Conservation (phyloP, 768 basidiomycete species). For the Xerocomellus chrysenteron region DNA sequence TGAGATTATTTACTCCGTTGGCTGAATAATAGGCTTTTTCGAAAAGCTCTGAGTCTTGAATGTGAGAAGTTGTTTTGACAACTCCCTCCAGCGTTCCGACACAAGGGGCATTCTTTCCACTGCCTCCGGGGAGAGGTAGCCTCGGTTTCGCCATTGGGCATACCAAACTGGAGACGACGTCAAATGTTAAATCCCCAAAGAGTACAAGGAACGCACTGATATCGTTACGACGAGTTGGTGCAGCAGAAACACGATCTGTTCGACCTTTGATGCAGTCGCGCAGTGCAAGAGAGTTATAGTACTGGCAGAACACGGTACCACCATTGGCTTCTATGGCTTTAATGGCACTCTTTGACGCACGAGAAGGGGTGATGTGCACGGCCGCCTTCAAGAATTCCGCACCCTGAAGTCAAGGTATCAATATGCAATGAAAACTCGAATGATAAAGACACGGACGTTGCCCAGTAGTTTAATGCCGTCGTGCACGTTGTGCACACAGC, state of each 20-base stretch:
- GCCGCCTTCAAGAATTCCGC: slow-evolving; percentile 62
- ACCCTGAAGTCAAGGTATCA: slow-evolving; percentile 45
- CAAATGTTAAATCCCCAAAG: slow-evolving; percentile 1
- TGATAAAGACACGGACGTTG: slow-evolving; percentile 49
- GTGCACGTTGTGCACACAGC: slow-evolving; percentile 83
- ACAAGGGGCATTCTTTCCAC: slow-evolving; percentile 60
- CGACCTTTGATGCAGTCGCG: slow-evolving; percentile 74
- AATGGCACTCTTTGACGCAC: slow-evolving; percentile 86
- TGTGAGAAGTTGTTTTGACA: slow-evolving; percentile 59
- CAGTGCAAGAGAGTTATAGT: slow-evolving; percentile 85
- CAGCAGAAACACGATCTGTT: slow-evolving; percentile 68
- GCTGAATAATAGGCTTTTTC: slow-evolving; percentile 21
- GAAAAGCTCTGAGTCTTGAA: slow-evolving; percentile 43
- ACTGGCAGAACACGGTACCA: slow-evolving; percentile 85
- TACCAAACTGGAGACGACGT: slow-evolving; percentile 64
- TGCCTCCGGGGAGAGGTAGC: slow-evolving; percentile 66
- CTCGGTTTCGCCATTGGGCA: slow-evolving; percentile 67
- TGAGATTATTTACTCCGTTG: slow-evolving; percentile 19
- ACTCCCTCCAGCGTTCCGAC: slow-evolving; percentile 65
- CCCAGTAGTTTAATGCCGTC: slow-evolving; percentile 92
- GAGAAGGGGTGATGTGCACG: slow-evolving; percentile 78
- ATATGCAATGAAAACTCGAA: not conserved
- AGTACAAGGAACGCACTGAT: slow-evolving; percentile 56
- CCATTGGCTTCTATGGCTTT: slow-evolving; percentile 77
- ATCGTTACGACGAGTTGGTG: slow-evolving; percentile 82